Percentiles rank a stretch among this genome's conserved stretches.
phyloP scores from a whole-genome alignment of 495 filamentous ascomycete species.

The Neurospora sp. region DNA sequence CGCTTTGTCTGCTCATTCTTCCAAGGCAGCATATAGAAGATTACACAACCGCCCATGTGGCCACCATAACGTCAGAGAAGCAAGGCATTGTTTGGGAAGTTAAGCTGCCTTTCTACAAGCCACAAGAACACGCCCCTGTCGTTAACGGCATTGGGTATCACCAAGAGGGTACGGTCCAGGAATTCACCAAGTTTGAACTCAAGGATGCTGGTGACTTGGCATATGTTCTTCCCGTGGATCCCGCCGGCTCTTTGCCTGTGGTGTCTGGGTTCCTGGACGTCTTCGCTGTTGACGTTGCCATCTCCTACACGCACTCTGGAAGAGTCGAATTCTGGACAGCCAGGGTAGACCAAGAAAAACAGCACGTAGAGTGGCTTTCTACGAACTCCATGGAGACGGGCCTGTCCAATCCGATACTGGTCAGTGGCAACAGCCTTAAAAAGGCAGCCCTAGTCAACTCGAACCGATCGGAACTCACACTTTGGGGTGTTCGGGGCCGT shows the following conservation, averaged over 20 bases:
- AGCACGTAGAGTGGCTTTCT: constrained; percentile 67
- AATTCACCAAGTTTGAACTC: constrained; percentile 66
- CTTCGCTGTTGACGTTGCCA: constrained; percentile 79
- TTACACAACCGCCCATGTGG: constrained; percentile 53
- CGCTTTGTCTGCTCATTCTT: constrained; percentile 71
- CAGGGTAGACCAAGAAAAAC: constrained; percentile 47
- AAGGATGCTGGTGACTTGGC: constrained; percentile 63
- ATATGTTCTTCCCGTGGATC: constrained; percentile 83
- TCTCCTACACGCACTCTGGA: constrained; percentile 73
- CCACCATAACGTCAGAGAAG: constrained; percentile 73
- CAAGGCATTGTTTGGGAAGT: constrained; percentile 83
- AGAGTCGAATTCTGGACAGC: constrained; percentile 80
- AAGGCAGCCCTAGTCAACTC: constrained; percentile 79
- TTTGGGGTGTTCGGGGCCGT: constrained; percentile 80
- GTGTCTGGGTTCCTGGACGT: constrained; percentile 77
- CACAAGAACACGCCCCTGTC: constrained; percentile 13
- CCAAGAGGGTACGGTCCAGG: constrained; percentile 36
- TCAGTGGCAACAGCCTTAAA: constrained; percentile 75
- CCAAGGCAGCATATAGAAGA: constrained; percentile 50
- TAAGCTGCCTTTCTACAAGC: constrained; percentile 35
- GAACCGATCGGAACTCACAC: constrained; percentile 64
- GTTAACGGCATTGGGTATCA: constrained; percentile 17
- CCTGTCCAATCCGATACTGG: constrained; percentile 60
- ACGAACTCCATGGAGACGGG: constrained; percentile 78
- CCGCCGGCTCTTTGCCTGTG: constrained; percentile 62